Evolutionary conservation across 331 rosid genomes (phyloP), one percentile per base, ranked within the genome.

Genomic region (Malus hybrid): DNA sequence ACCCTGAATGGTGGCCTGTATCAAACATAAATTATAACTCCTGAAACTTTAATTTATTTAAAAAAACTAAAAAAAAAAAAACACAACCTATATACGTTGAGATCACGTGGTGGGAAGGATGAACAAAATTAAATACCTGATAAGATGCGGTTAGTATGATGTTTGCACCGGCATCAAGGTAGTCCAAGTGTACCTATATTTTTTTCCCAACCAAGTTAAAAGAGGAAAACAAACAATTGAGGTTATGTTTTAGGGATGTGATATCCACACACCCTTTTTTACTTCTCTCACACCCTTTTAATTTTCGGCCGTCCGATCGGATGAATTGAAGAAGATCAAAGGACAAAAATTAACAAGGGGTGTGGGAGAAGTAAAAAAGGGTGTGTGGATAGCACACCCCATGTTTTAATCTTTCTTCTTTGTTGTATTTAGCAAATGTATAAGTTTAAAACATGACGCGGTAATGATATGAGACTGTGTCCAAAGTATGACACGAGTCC

Each of bases 161-260:
- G 87, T 86, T 94, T 71, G 97, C 99, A 31, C 99, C 99, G 63
- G 97, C 93, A 42, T 87, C 86, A 76, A 94, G 96, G 79, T 94
- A 94, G 86, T 90, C 99, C 74, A 92, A 83, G 78, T 94, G 99
- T 29, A 94, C 99, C 99, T 94, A 85, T 32, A 4, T 62, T 59
- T 81, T 20, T 46, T n/a, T 69, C 9, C 29, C 22, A 34, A 67
- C 36, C 46, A 77, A 61, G 29, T 72, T 64, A 82, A 75, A 66
- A 75, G 13, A 44, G 2, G 6, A 33, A 66, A 59, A 76, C 27
- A 65, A 39, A 16, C 50, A 44, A 10, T 44, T 44, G 50, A 44
- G 6, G 2, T 11, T 11, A 11, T 44, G 1, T 55, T 55, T 19
- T 55, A 6, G n/a, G n/a, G n/a, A n/a, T n/a, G n/a, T n/a, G n/a